A percentile compares a stretch with the other conserved stretches of the same genome.
phyloP scores from a whole-genome alignment of 495 filamentous ascomycete species.

The Thermothielavioides terrestris region DNA sequence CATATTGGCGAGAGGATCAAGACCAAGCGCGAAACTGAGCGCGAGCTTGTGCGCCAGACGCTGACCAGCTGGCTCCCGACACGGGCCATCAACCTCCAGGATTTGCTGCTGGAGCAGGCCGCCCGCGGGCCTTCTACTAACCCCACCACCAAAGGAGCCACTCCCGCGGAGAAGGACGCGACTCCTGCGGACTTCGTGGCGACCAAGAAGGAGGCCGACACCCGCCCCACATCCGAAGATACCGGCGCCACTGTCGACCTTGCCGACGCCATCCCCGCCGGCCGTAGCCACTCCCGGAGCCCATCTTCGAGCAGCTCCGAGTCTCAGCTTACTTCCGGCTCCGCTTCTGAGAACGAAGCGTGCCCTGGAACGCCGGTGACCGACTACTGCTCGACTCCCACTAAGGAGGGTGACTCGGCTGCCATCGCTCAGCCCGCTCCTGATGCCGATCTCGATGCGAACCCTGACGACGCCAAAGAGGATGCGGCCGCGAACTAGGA shows the following conservation, averaged over 20 bases:
- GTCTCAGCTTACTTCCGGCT: not conserved
- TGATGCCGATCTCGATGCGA: not conserved
- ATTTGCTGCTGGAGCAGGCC: slow-evolving; percentile 1
- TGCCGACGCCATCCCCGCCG: not conserved
- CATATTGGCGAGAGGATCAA: not conserved
- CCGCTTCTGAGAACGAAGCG: not conserved
- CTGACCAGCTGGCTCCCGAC: not conserved
- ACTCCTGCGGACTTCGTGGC: not conserved
- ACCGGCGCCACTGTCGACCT: not conserved
- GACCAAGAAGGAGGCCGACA: not conserved
- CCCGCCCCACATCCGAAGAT: not conserved
- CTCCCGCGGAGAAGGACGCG: not conserved
- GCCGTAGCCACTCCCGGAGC: not conserved
- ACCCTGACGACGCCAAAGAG: not conserved
- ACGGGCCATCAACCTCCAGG: not conserved
- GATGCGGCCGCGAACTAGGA: not conserved
- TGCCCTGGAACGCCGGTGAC: not conserved
- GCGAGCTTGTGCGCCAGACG: not conserved
- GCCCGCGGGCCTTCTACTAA: not conserved
- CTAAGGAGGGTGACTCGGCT: not conserved
- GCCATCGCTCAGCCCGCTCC: too few species aligned
- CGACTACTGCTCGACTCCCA: not conserved
- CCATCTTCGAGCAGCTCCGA: not conserved
- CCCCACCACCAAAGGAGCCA: too few species aligned
- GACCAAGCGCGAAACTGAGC: not conserved